Evolutionary conservation across 2,329 filamentous ascomycete genomes (phyloP), one percentile per base, ranked within the genome.

Genomic region (Xylariaceae sp.): DNA sequence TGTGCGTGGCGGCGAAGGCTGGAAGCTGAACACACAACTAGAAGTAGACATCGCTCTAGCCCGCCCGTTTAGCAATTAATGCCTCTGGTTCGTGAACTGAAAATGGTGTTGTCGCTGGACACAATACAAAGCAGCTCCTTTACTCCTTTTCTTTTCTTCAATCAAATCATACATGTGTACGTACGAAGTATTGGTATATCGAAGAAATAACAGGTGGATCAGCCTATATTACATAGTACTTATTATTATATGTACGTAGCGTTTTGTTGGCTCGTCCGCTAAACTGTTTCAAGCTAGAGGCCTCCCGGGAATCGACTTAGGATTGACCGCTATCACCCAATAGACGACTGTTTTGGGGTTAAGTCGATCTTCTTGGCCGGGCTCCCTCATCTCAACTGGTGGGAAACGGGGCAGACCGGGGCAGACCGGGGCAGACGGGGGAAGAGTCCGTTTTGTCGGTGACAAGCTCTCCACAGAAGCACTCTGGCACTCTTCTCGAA

Each of bases 361-460:
- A 29, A 10, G 41, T 47, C 12, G 21, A 40, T 3, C 23, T 45
- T 23, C n/a, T 14, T 52, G 7, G 14, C 37, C 26, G 47, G 49
- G 48, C 37, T 32, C 40, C n/a, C 19, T 49, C 32, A 37, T 37
- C 59, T 62, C 59, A 62, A 62, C 59, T 48, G 57, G 47, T 62
- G 56, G 41, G 54, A 40, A 19, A 40, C 26, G 44, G 26, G 21
- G 20, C 20, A 20, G 26, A 37, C n/a, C 18, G 26, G 44, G n/a
- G n/a, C n/a, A n/a, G n/a, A n/a, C n/a, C 26, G 44, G 26, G 21
- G 20, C 20, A 20, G 26, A 37, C n/a, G 26, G 44, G 26, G 26
- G n/a, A 32, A 26, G 20, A 37, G 32, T 44, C 32, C 32, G 32
- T 7, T 37, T 37, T 56, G 57, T 60, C 57, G 57, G 57, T 60